Conservation (phyloP, 768 basidiomycete genomes). For the Holtermannia corniformis region DNA sequence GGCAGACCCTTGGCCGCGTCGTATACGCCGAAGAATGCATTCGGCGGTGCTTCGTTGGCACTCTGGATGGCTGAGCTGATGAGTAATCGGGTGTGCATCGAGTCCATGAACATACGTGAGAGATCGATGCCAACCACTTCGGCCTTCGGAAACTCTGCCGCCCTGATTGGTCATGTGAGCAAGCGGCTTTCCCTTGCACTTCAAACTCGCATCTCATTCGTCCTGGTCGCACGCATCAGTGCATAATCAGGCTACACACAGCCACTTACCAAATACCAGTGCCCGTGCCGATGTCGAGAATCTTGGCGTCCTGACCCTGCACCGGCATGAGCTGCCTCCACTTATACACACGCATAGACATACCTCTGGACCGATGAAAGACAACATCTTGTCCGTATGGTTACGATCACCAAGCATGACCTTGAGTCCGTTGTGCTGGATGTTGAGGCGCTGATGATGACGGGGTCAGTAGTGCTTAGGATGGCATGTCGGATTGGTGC, state of each 20-base stretch:
- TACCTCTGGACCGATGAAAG: too few relatives aligned
- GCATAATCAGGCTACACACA: not conserved
- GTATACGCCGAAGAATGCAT: not conserved
- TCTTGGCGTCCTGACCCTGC: not conserved
- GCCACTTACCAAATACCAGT: not conserved
- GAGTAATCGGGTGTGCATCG: too few relatives aligned
- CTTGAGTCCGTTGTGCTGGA: not conserved
- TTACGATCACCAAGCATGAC: not conserved
- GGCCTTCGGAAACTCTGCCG: not conserved
- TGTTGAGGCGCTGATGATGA: not conserved
- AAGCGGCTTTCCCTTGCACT: too few relatives aligned
- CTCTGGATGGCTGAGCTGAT: not conserved
- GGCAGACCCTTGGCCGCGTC: not conserved
- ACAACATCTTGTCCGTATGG: not conserved
- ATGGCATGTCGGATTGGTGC: not conserved
- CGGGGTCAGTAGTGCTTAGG: too few relatives aligned
- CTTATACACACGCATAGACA: too few relatives aligned
- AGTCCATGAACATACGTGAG: not conserved
- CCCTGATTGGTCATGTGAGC: not conserved
- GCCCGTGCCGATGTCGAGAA: not conserved
- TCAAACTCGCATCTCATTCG: not conserved
- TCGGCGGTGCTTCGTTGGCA: not conserved
- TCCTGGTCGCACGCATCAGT: not conserved
- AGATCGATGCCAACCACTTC: not conserved
- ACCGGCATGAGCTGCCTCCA: too few relatives aligned